phyloP scores from a whole-genome alignment of 2,329 filamentous ascomycete genomes.

The Ceratocystis alfenasii region DNA sequence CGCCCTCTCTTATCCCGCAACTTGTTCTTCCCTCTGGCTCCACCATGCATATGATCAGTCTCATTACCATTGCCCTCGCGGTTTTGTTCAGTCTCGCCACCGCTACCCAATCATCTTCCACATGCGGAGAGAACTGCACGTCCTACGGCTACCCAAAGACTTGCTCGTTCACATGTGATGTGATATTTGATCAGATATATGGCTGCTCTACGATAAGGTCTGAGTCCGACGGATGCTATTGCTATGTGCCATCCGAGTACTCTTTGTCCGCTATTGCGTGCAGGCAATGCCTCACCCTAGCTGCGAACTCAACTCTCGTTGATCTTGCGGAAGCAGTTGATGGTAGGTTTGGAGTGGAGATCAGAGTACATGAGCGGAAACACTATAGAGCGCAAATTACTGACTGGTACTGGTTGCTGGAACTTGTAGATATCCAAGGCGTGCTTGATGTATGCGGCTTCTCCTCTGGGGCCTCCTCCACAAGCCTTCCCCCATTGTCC shows the following conservation, averaged over 20 bases:
- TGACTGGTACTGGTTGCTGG: not conserved
- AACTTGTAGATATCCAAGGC: conserved; percentile 14
- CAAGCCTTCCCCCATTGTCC: not conserved
- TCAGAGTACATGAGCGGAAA: not conserved
- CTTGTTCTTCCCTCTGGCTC: not conserved
- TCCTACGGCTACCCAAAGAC: conserved; percentile 14
- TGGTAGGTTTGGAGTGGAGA: not conserved
- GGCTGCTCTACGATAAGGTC: conserved; percentile 5
- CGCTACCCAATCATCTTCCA: not conserved
- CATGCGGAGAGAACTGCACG: not conserved
- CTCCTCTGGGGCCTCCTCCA: not conserved
- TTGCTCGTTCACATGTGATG: conserved; percentile 15
- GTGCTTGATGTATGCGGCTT: conserved; percentile 19
- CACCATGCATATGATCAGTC: conserved; percentile 11
- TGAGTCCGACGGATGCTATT: conserved; percentile 13
- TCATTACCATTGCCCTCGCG: conserved; percentile 1
- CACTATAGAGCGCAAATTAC: no score
- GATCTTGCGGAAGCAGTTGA: conserved; percentile 3
- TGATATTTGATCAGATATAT: conserved; percentile 17
- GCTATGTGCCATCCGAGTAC: conserved; percentile 13
- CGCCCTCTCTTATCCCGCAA: not conserved
- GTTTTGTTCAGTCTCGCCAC: not conserved
- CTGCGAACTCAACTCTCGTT: conserved; percentile 9
- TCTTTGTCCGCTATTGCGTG: conserved; percentile 15
- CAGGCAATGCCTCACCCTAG: conserved; percentile 13